Percentiles rank a stretch among this genome's conserved stretches.
phyloP scores from a whole-genome alignment of 108 stramenopile species.

The Nitzschia sp. region DNA sequence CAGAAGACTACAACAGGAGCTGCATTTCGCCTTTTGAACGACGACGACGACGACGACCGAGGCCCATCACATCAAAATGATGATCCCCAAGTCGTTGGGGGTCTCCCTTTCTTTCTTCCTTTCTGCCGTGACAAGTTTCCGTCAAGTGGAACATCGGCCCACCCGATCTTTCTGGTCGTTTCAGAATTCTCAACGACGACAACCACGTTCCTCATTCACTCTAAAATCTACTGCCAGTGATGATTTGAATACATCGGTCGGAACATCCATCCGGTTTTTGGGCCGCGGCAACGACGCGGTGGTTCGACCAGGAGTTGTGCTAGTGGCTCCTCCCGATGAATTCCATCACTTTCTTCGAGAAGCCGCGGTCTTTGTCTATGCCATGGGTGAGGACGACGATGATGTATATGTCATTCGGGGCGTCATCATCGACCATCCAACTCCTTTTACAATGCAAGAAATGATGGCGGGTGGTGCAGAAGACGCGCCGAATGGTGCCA shows the following conservation, averaged over 20 bases:
- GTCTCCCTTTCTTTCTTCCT: conserved; percentile 45
- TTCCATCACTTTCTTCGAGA: conserved; percentile 77
- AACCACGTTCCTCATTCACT: no score
- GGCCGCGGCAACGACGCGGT: conserved; percentile 74
- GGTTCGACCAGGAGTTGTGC: conserved; percentile 67
- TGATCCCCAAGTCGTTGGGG: background rate
- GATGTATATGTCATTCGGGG: conserved; percentile 73
- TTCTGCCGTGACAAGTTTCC: background rate
- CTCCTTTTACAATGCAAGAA: conserved; percentile 81
- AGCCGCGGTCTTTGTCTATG: conserved; percentile 78
- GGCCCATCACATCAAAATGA: background rate
- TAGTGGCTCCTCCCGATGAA: conserved; percentile 76
- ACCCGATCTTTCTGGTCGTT: no score
- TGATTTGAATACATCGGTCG: no score
- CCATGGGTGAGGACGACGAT: conserved; percentile 70
- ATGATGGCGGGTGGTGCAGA: conserved; percentile 43
- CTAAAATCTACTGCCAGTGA: no score
- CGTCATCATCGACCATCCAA: conserved; percentile 83
- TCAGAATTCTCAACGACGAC: no score
- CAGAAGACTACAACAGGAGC: no score
- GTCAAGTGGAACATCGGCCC: no score
- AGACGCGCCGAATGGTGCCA: background rate
- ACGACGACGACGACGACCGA: no score
- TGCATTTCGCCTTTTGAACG: no score
- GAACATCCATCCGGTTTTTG: conserved; percentile 25